These are phyloP conservation scores for Epichloe scottii DNA, from an alignment of 2,329 filamentous ascomycete genomes.

Conservation along the genomic window DNA sequence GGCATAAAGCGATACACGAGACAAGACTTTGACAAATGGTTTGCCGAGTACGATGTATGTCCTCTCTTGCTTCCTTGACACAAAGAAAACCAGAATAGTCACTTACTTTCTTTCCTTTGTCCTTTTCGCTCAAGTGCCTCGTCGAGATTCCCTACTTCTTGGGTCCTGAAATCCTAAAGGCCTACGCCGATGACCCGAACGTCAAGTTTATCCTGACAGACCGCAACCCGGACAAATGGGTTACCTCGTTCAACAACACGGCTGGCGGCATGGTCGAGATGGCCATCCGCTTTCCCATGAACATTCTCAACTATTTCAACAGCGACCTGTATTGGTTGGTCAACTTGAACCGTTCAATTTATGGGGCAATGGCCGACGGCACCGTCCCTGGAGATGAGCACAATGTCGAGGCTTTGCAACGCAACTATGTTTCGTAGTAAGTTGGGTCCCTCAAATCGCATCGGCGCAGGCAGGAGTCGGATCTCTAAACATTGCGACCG, in stretches of 20 bases:
- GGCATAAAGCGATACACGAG: conserved; percentile 1
- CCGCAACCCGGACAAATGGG: conserved; percentile 22
- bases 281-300: conserved; percentile 13
- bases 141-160: conserved; percentile 14
- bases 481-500: not conserved
- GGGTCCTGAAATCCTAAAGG: conserved; percentile 13
- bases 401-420: not conserved
- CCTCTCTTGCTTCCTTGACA: not conserved
- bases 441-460: not conserved
- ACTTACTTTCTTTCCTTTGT: conserved; percentile 1
- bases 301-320: conserved; percentile 15
- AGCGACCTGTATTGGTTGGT: conserved; percentile 2
- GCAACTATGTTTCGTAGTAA: conserved; percentile 2
- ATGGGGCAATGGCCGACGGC: not conserved
- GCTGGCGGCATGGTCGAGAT: conserved; percentile 4
- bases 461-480: not conserved
- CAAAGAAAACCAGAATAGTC: not conserved
- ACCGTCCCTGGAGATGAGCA: not conserved
- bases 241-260: conserved; percentile 14
- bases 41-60: conserved; percentile 24
- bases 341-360: not conserved
- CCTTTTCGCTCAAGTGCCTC: conserved; percentile 3
- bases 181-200: conserved; percentile 20
- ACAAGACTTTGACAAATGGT: conserved; percentile 28
- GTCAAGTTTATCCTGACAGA: conserved; percentile 25